Evolutionary conservation across 2,329 filamentous ascomycete genomes (phyloP), one percentile per base, ranked within the genome.

Genomic region (Phialemonium atrogriseum): DNA sequence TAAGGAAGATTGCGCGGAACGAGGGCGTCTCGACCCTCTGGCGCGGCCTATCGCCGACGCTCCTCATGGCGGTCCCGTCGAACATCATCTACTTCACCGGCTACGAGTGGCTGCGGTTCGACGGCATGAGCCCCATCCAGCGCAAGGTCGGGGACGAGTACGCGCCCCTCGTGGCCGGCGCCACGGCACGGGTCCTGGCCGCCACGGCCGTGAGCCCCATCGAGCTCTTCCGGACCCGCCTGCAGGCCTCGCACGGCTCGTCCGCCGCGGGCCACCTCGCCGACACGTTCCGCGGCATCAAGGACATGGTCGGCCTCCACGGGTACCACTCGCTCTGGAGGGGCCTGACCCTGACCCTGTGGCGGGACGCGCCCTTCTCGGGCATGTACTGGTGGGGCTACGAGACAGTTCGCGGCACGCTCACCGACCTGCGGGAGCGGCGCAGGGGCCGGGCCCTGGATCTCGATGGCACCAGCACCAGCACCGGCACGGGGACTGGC

Each of bases 11-110:
- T 48, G 87, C 91, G 11, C 78, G 85, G 28, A 87, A 96, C 52
- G 91, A 98, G 61, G 91, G 91, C 1, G 51, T 87, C 10, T 72
- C 74, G 16, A 91, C 88, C 2, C 61, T 98, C 21, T 98, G 91
- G 89, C 75, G 91, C 39, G 91, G 91, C 0, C 64, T 98, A 5
- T 93, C 84, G n/a, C 89, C 91, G 0, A 98, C 91, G 0, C 64
- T 98, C 14, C 72, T 87, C 42, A 98, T 98, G 91, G 80, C 87
- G 0, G 73, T 98, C 5, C 91, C 91, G 0, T 86, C 80, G 16
- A 98, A 98, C 54, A 91, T 98, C 44, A 96, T 98, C 43, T 98
- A 98, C 60, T 95, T 96, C 50, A 93, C 91, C 10, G 91, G 91
- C 23, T 98, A 98, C 58, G 91, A 98, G 51, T 95, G 87, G 82